phyloP scores from a whole-genome alignment of 2,329 filamentous ascomycete species.

The Hypomyces rosellus region DNA sequence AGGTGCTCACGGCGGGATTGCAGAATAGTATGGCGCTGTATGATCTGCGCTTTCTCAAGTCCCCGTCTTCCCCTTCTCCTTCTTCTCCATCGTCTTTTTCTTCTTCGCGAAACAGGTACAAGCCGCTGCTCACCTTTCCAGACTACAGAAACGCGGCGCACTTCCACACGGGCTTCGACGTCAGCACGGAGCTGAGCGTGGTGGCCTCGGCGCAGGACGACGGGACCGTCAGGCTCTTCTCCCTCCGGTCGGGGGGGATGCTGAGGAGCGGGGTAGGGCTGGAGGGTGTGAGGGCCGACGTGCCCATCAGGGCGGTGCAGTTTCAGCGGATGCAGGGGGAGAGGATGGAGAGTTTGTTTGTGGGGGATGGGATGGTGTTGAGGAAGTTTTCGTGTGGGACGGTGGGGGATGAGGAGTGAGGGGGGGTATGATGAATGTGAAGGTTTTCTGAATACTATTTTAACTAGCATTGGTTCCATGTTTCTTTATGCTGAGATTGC shows the following conservation, averaged over 20 bases:
- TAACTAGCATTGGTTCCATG: too few species aligned
- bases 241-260: conserved; percentile 37
- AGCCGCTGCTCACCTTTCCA: conserved; percentile 42
- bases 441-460: too few species aligned
- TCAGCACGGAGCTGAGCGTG: conserved; percentile 39
- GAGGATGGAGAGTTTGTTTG: conserved; percentile 39
- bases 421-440: too few species aligned
- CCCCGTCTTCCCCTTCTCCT: background rate
- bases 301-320: conserved; percentile 37
- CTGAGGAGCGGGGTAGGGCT: conserved; percentile 24
- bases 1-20: conserved; percentile 48
- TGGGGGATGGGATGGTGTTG: conserved; percentile 32
- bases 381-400: conserved; percentile 40
- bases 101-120: conserved; percentile 14
- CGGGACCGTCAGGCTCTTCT: conserved; percentile 43
- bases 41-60: conserved; percentile 43
- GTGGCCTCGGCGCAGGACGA: conserved; percentile 50
- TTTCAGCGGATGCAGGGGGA: conserved; percentile 42
- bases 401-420: conserved; percentile 21
- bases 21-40: conserved; percentile 46
- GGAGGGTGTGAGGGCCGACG: conserved; percentile 16
- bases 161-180: conserved; percentile 46
- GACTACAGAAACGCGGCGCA: conserved; percentile 45
- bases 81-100: background rate
- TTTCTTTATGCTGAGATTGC: too few species aligned